Percentiles rank a stretch among this genome's conserved stretches.
phyloP scores from a whole-genome alignment of 139 green algal species.

The Chlamydomonas sp. region DNA sequence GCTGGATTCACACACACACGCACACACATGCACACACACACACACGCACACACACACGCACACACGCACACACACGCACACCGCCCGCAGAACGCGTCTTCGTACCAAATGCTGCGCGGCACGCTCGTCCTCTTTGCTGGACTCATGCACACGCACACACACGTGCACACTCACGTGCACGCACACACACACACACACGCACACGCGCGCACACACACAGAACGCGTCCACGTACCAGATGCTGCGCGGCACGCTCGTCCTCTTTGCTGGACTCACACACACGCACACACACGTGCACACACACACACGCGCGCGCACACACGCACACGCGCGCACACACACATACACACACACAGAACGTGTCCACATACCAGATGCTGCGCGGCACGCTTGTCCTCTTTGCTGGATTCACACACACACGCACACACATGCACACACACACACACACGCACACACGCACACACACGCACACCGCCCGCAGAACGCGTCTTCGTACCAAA shows the following conservation, averaged over 20 bases:
- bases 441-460: background rate
- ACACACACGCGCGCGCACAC: background rate
- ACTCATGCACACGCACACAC: too few relatives aligned
- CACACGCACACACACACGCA: background rate
- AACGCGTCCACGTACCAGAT: background rate
- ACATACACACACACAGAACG: constrained; percentile 15
- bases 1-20: background rate
- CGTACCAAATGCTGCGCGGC: constrained; percentile 6
- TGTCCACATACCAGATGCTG: constrained; percentile 82
- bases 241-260: background rate
- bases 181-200: background rate
- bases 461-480: background rate
- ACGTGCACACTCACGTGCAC: background rate
- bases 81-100: background rate
- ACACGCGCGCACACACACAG: too few relatives aligned
- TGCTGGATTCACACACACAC: constrained; percentile 39
- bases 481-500: too few relatives aligned
- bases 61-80: too few relatives aligned
- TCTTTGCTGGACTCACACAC: too few relatives aligned
- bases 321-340: background rate
- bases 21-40: too few relatives aligned
- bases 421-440: background rate
- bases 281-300: too few relatives aligned
- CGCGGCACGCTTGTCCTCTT: constrained; percentile 79
- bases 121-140: background rate